These are phyloP conservation scores for Kewa caespitosa DNA, from an alignment of 179 eudicot species.

Conservation along the genomic window DNA sequence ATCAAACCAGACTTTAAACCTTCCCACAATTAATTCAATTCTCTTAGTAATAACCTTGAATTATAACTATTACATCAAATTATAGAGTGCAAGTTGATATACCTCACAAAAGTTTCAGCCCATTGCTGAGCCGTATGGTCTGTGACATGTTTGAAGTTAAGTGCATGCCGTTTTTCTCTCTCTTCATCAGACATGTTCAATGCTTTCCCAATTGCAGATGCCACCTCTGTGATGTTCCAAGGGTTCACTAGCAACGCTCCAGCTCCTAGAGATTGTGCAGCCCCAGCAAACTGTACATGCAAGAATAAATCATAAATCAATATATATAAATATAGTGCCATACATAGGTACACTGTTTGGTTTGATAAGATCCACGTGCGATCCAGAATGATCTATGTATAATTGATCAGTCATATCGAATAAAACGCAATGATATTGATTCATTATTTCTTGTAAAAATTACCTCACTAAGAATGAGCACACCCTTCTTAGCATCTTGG, in stretches of 20 bases:
- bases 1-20: neutral
- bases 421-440: too few species aligned
- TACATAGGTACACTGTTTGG: neutral
- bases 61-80: neutral
- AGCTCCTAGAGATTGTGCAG: slow-evolving; percentile 98
- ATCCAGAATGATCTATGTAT: neutral
- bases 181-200: slow-evolving; percentile 87
- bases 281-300: slow-evolving; percentile 80
- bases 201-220: slow-evolving; percentile 81
- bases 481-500: slow-evolving; percentile 89
- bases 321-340: neutral
- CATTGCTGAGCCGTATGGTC: slow-evolving; percentile 92
- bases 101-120: slow-evolving; percentile 98
- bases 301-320: too few species aligned
- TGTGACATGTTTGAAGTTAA: slow-evolving; percentile 77
- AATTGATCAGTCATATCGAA: too few species aligned
- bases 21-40: neutral
- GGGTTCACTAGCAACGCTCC: slow-evolving; percentile 94
- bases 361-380: neutral
- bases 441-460: too few species aligned
- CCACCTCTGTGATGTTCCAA: slow-evolving; percentile 91
- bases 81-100: slow-evolving; percentile 16
- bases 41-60: neutral
- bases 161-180: slow-evolving; percentile 79
- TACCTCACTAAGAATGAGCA: slow-evolving; percentile 97